Percentiles rank a stretch among this genome's conserved stretches.
phyloP scores from a whole-genome alignment of 169 alveolate genomes.

The Babesia ovis region DNA sequence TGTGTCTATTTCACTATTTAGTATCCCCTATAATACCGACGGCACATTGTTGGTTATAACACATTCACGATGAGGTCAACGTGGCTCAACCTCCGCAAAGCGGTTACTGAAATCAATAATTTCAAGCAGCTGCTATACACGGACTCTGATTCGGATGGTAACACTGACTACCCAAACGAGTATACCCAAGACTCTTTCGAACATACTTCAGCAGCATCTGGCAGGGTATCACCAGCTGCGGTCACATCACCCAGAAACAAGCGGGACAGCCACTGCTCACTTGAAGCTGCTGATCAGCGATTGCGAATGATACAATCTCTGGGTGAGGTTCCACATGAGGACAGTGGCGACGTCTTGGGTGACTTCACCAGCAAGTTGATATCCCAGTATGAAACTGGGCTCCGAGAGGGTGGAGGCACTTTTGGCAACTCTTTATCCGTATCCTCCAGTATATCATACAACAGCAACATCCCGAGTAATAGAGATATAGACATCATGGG shows the following conservation, averaged over 20 bases:
- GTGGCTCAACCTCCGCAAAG: slow-evolving; percentile 40
- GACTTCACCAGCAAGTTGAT: slow-evolving; percentile 34
- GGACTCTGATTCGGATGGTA: slow-evolving; percentile 24
- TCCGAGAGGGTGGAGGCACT: slow-evolving; percentile 4
- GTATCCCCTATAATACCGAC: no score
- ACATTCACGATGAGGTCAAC: slow-evolving; percentile 34
- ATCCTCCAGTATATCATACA: not conserved
- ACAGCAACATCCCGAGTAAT: not conserved
- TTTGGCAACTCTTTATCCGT: not conserved
- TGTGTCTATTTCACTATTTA: no score
- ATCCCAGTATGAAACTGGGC: slow-evolving; percentile 47
- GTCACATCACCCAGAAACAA: not conserved
- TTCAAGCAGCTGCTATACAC: slow-evolving; percentile 21
- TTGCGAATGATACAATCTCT: slow-evolving; percentile 22
- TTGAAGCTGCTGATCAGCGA: slow-evolving; percentile 33
- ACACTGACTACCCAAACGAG: not conserved
- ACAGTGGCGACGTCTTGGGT: slow-evolving; percentile 23
- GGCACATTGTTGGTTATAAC: no score
- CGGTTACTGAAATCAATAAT: slow-evolving; percentile 18
- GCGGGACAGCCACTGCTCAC: not conserved
- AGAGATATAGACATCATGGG: not conserved
- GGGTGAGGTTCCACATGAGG: slow-evolving; percentile 20
- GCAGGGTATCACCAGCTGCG: not conserved
- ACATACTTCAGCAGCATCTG: not conserved
- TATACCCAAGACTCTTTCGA: not conserved